Conservation (phyloP, 768 basidiomycete genomes). For the Boletus sp. region DNA sequence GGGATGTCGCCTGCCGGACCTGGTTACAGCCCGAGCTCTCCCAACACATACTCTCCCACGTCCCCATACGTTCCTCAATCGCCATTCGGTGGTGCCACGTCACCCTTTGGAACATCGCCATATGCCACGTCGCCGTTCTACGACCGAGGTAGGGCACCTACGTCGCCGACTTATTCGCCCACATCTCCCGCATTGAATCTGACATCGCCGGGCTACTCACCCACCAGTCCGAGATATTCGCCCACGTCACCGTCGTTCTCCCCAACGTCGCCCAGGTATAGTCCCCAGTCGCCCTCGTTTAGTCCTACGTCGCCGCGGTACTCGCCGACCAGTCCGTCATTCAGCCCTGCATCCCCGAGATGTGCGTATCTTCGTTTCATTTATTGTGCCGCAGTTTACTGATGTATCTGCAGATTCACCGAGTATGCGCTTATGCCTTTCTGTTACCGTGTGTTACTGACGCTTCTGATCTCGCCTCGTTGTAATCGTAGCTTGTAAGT, state of each 20-base stretch:
- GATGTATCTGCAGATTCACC: constrained; percentile 60
- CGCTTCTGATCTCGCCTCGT: background rate
- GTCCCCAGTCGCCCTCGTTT: constrained; percentile 88
- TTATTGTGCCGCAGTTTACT: background rate
- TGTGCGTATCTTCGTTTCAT: constrained; percentile 48
- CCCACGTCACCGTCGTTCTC: constrained; percentile 85
- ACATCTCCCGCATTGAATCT: constrained; percentile 81
- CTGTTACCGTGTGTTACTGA: constrained; percentile 24
- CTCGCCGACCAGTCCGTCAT: constrained; percentile 87
- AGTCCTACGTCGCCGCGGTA: constrained; percentile 88
- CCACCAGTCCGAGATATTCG: constrained; percentile 80
- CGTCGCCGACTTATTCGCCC: constrained; percentile 86
- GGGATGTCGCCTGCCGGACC: constrained; percentile 88
- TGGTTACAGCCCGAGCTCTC: constrained; percentile 90
- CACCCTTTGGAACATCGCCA: constrained; percentile 78
- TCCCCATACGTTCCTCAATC: constrained; percentile 89
- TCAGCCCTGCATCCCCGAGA: constrained; percentile 90
- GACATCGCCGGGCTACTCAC: constrained; percentile 70
- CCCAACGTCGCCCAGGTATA: constrained; percentile 80
- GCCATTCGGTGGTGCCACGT: constrained; percentile 78
- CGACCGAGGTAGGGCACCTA: constrained; percentile 58
- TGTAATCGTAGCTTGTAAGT: constrained; percentile 59
- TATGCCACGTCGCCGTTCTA: constrained; percentile 87
- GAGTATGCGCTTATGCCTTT: constrained; percentile 49
- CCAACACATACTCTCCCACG: constrained; percentile 84